A percentile compares a stretch with the other conserved stretches of the same genome.
Conservation (phyloP, 345 rosid genomes). For the Psidium friedrichsthalianum region DNA sequence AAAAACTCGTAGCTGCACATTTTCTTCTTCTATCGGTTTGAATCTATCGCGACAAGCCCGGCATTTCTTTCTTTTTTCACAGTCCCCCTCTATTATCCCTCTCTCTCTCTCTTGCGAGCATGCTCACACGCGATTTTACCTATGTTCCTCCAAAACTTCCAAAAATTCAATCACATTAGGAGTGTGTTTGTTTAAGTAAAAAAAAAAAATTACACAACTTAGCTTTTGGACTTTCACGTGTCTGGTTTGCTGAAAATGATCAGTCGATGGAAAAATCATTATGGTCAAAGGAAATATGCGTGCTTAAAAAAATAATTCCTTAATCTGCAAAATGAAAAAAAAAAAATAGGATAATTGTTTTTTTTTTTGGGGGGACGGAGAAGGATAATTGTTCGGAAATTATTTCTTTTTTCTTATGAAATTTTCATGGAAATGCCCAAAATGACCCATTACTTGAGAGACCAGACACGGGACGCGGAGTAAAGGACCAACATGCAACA, state of each 20-base stretch:
- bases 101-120: too few relatives aligned
- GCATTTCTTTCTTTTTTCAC: neutral
- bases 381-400: too few relatives aligned
- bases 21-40: neutral
- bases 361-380: too few relatives aligned
- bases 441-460: neutral
- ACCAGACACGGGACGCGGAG: neutral
- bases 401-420: too few relatives aligned
- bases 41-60: neutral
- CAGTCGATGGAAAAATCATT: rapidly evolving
- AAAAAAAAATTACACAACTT: too few relatives aligned
- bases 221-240: neutral
- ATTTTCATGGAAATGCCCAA: neutral
- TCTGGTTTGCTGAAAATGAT: neutral
- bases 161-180: neutral
- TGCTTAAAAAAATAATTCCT: too few relatives aligned
- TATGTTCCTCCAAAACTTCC: too few relatives aligned
- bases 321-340: too few relatives aligned
- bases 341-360: too few relatives aligned
- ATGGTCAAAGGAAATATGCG: neutral
- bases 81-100: neutral
- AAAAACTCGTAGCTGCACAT: neutral
- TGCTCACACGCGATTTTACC: too few relatives aligned
- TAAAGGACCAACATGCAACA: neutral
- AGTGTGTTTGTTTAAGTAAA: neutral